phyloP scores from a whole-genome alignment of 768 basidiomycete genomes.

The Gloeophyllum trabeum region DNA sequence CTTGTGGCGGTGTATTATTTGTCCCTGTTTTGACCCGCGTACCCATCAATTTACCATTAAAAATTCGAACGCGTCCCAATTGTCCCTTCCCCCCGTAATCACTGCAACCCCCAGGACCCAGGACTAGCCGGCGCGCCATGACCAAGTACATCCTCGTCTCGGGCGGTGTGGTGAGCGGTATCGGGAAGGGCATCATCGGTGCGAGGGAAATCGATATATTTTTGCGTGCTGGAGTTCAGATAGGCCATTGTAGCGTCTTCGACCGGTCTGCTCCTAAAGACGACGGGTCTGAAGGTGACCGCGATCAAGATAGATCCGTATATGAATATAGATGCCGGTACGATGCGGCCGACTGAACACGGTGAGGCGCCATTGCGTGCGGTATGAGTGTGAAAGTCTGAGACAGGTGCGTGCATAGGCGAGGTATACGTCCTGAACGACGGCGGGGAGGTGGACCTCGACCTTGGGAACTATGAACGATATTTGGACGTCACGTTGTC shows the following conservation, averaged over 20 bases:
- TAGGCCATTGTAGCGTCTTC: conserved; percentile 64
- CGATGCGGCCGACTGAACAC: conserved; percentile 97
- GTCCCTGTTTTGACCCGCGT: no score
- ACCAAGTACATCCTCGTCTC: conserved; percentile 96
- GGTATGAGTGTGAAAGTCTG: not conserved
- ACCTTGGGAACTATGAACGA: conserved; percentile 96
- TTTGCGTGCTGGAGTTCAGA: no score
- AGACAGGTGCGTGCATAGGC: conserved; percentile 31
- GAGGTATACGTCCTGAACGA: conserved; percentile 99
- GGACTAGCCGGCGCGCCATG: conserved; percentile 35
- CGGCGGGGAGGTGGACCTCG: conserved; percentile 95
- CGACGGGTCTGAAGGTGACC: conserved; percentile 90
- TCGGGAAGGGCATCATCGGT: conserved; percentile 99
- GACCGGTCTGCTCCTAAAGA: conserved; percentile 91
- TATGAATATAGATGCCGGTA: conserved; percentile 99
- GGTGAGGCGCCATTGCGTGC: conserved; percentile 39
- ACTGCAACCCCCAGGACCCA: not conserved
- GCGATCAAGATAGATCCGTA: conserved; percentile 99
- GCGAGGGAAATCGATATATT: conserved; percentile 20
- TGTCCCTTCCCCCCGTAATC: no score
- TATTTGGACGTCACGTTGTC: conserved; percentile 93
- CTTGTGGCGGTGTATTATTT: no score
- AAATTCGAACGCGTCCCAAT: no score
- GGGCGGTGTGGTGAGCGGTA: conserved; percentile 96
- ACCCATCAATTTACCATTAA: no score